Evolutionary conservation across 2,329 filamentous ascomycete genomes (phyloP), one percentile per base, ranked within the genome.

Genomic region (Pseudocercospora fuligena): DNA sequence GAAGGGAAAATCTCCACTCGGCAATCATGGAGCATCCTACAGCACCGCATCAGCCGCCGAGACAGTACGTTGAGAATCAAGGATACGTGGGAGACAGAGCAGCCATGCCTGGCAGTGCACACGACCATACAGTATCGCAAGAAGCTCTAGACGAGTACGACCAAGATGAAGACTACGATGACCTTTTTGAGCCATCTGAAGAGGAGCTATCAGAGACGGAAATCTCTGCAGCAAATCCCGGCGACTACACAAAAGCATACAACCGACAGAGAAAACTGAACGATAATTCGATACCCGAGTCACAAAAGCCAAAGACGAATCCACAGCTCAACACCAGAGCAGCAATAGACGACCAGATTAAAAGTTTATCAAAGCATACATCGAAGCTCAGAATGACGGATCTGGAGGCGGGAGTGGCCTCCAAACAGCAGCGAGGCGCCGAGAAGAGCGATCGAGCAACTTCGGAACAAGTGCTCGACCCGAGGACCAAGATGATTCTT

Each of bases 391-490:
- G 90, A 60, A 86, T 97, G 31, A 91, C 94, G 76, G 87, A 86
- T 69, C 75, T 83, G 16, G 83, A 86, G 65, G 82, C 86, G 27
- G 85, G 86, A 0, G 78, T 87, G 31, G 56, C 56, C n/a, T 81
- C 69, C 6, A 85, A 84, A 59, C 80, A 81, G 53, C 82, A 77
- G 68, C 71, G 86, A 65, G 82, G 81, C 40, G 84, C 86, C 62
- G 88, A 89, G 66, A 93, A 92, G 79, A 90, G 92, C 63, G 94
- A 99, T 78, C 89, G 95, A 66, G 94, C 95, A 60, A 99, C 95
- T 14, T 93, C 89, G 73, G 95, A 99, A 79, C 93, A 97, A 79
- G 95, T 99, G 58, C 83, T 99, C 68, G 95, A 99, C 80, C 92
- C 93, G 69, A 87, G 93, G 62, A 99, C 95, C 14, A 91, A 94